Conservation (phyloP, 1,284 basidiomycete species). For the Papiliotrema terrestris region DNA sequence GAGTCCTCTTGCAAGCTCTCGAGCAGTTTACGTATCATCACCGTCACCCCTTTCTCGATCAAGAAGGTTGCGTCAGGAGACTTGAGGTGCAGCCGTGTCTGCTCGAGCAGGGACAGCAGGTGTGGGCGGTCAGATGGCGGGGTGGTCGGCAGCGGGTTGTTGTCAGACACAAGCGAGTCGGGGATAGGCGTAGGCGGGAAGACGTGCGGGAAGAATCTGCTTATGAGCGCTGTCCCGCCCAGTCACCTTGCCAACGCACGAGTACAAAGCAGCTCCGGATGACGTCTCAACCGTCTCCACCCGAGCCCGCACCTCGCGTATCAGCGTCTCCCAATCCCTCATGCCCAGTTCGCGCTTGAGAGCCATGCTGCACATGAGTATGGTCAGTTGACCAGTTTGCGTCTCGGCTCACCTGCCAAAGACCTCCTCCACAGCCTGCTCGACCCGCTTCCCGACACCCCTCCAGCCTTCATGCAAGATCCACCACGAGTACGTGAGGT, state of each 20-base stretch:
- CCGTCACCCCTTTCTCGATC: constrained; percentile 36
- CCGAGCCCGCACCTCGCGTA: constrained; percentile 36
- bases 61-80: constrained; percentile 42
- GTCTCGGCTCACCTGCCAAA: constrained; percentile 35
- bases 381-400: neutral
- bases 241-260: constrained; percentile 18
- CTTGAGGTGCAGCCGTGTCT: constrained; percentile 35
- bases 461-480: constrained; percentile 48
- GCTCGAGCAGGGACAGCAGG: constrained; percentile 32
- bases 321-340: constrained; percentile 36
- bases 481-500: constrained; percentile 49
- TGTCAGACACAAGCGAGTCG: neutral
- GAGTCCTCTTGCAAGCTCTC: constrained; percentile 21
- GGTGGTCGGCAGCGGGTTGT: constrained; percentile 8
- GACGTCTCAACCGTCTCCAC: constrained; percentile 27
- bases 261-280: constrained; percentile 16
- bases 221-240: neutral
- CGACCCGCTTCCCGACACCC: constrained; percentile 31
- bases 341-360: constrained; percentile 43
- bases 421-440: constrained; percentile 35
- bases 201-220: constrained; percentile 38
- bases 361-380: constrained; percentile 23
- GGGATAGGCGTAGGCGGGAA: constrained; percentile 30
- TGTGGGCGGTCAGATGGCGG: constrained; percentile 16
- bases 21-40: constrained; percentile 27